These are phyloP conservation scores for Spencermartinsiella ligniputridi DNA, from an alignment of 1,139 yeast genomes.

Conservation along the genomic window DNA sequence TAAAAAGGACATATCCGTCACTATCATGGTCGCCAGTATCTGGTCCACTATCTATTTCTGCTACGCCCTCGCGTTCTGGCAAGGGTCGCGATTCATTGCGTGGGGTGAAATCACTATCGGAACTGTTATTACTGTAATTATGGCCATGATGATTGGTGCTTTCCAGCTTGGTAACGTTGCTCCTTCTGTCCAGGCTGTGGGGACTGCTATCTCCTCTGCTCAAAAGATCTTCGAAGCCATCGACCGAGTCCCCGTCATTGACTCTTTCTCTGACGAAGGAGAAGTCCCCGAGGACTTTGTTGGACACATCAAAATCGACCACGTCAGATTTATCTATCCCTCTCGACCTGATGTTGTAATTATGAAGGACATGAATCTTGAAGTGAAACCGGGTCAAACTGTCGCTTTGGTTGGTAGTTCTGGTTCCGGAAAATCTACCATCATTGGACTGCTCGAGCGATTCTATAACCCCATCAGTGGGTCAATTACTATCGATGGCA, in stretches of 20 bases:
- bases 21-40: constrained; percentile 35
- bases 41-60: constrained; percentile 36
- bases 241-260: constrained; percentile 38
- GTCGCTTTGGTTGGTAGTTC: constrained; percentile 90
- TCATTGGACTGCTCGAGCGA: constrained; percentile 67
- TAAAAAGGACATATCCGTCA: constrained; percentile 32
- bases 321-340: constrained; percentile 79
- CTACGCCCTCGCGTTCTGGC: constrained; percentile 43
- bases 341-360: constrained; percentile 74
- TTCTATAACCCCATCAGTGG: constrained; percentile 65
- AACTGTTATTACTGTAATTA: constrained; percentile 33
- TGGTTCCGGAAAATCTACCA: constrained; percentile 88
- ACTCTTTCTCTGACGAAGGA: constrained; percentile 30
- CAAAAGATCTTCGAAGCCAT: constrained; percentile 40
- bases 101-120: constrained; percentile 33
- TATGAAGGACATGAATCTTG: constrained; percentile 59
- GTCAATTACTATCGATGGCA: constrained; percentile 60
- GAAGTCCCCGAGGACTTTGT: constrained; percentile 34
- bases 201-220: constrained; percentile 40
- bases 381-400: constrained; percentile 64
- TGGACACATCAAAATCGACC: constrained; percentile 54
- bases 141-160: constrained; percentile 41
- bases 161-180: constrained; percentile 40
- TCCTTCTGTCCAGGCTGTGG: constrained; percentile 38
- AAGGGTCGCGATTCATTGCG: constrained; percentile 39